Percentiles rank a stretch among this genome's conserved stretches.
These are phyloP conservation scores for Penicilliopsis zonata DNA, from an alignment of 495 filamentous ascomycete genomes.

Conservation along the genomic window DNA sequence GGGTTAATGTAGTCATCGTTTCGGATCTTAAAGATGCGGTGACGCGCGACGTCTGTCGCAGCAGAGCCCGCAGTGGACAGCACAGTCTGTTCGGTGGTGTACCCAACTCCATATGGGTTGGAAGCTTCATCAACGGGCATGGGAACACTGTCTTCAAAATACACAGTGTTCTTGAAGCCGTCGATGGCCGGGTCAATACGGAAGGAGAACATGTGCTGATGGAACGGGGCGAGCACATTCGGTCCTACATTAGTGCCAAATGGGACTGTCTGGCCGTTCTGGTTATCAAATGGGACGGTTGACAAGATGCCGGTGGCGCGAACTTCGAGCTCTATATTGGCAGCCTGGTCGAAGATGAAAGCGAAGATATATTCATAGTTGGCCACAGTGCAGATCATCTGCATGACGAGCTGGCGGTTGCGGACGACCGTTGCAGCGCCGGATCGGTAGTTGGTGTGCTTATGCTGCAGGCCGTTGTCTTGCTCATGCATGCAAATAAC, in stretches of 20 bases:
- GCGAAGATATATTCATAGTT: conserved; percentile 85
- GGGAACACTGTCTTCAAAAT: conserved; percentile 59
- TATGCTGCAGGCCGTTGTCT: conserved; percentile 55
- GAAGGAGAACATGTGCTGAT: conserved; percentile 88
- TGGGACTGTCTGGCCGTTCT: conserved; percentile 35
- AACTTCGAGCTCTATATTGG: conserved; percentile 72
- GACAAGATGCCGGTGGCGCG: conserved; percentile 80
- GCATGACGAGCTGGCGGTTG: conserved; percentile 50
- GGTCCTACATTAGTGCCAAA: conserved; percentile 85
- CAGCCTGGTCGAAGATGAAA: conserved; percentile 78
- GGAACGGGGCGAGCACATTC: conserved; percentile 63
- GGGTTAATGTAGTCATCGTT: conserved; percentile 56
- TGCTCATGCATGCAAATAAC: conserved; percentile 60
- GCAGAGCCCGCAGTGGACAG: conserved; percentile 50
- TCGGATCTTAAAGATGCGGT: conserved; percentile 75
- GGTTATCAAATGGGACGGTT: conserved; percentile 62
- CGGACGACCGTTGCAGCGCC: conserved; percentile 47
- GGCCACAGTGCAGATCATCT: conserved; percentile 66
- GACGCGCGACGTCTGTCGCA: conserved; percentile 46
- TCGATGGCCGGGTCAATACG: conserved; percentile 77
- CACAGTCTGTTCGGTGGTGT: conserved; percentile 49
- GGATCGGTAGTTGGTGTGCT: conserved; percentile 58
- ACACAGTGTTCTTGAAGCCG: conserved; percentile 57
- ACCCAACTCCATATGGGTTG: conserved; percentile 73
- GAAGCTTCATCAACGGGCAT: conserved; percentile 62